These are phyloP conservation scores for Paecilomyces fulvus DNA, from an alignment of 2,329 filamentous ascomycete species.

Conservation along the genomic window DNA sequence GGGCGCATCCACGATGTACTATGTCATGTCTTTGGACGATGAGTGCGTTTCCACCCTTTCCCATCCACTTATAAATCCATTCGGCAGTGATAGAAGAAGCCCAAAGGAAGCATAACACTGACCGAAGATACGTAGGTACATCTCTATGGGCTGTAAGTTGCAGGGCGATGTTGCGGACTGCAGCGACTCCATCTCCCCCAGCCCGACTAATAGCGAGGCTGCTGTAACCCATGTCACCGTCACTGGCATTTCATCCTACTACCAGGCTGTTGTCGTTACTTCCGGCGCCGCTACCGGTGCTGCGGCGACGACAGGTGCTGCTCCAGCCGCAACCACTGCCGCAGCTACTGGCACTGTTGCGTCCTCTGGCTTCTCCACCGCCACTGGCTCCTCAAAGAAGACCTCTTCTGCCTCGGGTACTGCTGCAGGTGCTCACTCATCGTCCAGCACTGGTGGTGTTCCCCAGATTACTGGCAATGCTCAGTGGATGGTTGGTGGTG, in stretches of 20 bases:
- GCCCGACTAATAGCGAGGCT: background rate
- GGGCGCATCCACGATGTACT: background rate
- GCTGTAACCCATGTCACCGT: background rate
- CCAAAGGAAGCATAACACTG: background rate
- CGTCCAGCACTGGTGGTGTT: conserved; percentile 4
- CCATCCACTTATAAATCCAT: background rate
- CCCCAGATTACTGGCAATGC: conserved; percentile 6
- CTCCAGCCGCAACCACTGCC: background rate
- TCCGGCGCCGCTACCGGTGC: background rate
- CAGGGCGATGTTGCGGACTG: background rate
- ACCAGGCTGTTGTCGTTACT: background rate
- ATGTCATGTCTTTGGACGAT: background rate
- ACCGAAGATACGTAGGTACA: background rate
- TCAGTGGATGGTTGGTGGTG: conserved; percentile 7
- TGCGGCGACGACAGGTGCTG: background rate
- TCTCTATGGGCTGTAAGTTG: background rate
- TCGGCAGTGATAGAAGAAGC: background rate
- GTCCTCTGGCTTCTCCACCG: background rate
- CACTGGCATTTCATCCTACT: background rate
- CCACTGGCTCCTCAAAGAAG: background rate
- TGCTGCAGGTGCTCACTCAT: background rate
- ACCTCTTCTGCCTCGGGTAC: conserved; percentile 2
- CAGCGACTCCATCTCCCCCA: background rate
- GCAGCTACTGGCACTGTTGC: background rate
- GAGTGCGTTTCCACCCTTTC: background rate